Evolutionary conservation across 805 yeast genomes (phyloP), one percentile per base, ranked within the genome.

Genomic region (Candida boleticola): DNA sequence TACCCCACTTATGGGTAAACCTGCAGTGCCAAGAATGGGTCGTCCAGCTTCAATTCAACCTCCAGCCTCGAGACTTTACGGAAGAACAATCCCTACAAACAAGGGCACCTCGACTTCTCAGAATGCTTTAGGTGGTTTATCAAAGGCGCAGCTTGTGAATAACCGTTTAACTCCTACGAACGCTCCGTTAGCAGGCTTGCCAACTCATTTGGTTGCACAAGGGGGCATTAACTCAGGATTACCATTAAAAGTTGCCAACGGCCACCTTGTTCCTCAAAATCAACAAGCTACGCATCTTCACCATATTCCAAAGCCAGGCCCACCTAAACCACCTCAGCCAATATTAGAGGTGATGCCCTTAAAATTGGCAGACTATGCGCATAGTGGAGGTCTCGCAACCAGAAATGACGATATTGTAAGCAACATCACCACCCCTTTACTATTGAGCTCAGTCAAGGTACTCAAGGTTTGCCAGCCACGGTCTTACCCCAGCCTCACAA

Each of bases 1-100:
- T 6, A 45, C 54, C 22, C 66, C 66, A 3, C 44, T 62, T 2
- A 61, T 61, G 63, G 69, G 69, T 1, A 63, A 60, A 35, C 61
- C 64, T 5, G 60, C 61, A 2, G 44, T 52, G 6, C 73, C 74
- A 7, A 52, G 71, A 40, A 69, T 70, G 74, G 75, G 75, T 3
- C 68, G 67, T 41, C 71, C 72, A 4, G 75, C 75, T 16, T 60
- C 72, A 16, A 68, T 70, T 16, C 75, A 69, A 45, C 75, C 75
- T 6, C 72, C 74, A 2, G 57, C 71, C 5, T 64, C 66, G 41
- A 52, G 70, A 37, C 41, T 66, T 5, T 70, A 69, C 45, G 64
- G 65, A 17, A 53, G 61, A 42, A 41, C 43, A 26, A 16, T 19
- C 13, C 26, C 38, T 13, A 13, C 22, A 21, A 19, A 7, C 6